Conservation (phyloP, 306 rosid species). For the Casuarina cunninghamiana region DNA sequence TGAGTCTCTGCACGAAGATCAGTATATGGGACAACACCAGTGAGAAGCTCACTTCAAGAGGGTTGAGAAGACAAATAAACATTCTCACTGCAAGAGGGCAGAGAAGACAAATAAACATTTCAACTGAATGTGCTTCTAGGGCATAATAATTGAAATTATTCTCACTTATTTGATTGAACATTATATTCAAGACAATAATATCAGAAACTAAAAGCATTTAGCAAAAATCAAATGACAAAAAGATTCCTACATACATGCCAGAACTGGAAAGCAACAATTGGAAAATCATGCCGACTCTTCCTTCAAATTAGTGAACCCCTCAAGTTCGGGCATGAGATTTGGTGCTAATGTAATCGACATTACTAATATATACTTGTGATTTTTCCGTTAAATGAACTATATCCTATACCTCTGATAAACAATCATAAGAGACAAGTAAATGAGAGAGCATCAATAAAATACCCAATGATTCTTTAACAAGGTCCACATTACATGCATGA, state of each 20-base stretch:
- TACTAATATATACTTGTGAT: too few species aligned
- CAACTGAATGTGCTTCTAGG: background rate
- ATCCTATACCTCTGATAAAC: background rate
- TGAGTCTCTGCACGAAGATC: conserved; percentile 94
- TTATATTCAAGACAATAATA: background rate
- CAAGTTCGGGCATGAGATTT: too few species aligned
- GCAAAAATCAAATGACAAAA: background rate
- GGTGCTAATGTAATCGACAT: background rate
- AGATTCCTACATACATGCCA: background rate
- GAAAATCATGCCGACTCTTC: too few species aligned
- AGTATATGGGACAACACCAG: conserved; percentile 96
- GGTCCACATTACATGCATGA: background rate
- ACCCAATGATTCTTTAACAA: background rate
- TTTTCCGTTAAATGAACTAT: background rate
- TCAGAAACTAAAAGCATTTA: background rate
- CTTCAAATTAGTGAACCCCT: too few species aligned
- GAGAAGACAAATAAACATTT: background rate
- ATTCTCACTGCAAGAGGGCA: too few species aligned
- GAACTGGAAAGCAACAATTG: background rate
- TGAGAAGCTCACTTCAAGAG: conserved; percentile 84
- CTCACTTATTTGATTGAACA: background rate
- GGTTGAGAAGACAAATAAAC: conserved; percentile 7
- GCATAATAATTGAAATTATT: background rate
- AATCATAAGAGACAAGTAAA: background rate
- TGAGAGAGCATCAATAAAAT: background rate